Base-by-base conservation (phyloP, 495 filamentous ascomycete genomes). In the Aspergillus coremiiformis region DNA sequence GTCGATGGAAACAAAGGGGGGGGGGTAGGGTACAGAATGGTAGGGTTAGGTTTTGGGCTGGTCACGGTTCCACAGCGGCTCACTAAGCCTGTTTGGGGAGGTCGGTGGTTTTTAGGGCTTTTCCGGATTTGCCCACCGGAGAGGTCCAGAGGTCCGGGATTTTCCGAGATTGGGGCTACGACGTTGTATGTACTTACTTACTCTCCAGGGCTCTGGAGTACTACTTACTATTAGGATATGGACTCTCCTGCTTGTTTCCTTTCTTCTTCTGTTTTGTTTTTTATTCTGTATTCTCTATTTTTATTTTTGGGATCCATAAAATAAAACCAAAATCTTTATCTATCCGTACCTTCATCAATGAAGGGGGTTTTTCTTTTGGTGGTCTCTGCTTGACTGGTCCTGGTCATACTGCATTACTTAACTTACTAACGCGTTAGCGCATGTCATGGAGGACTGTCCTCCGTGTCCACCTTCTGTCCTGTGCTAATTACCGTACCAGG, bases 391-490 rank as follows among this genome's bases (percentile, higher is more conserved):
- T n/a, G n/a, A n/a, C n/a, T n/a, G n/a, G n/a, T n/a, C 32, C 24
- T 27, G 8, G 32, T 41, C 37, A 20, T 41, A 41, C 17, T 41
- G 21, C 37, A 41, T 41, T 20, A 41, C 37, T 41, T 41, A 20
- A 41, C 14, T 17, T 20, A 15, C 33, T 37, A 10, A 2, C 6
- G 32, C 19, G 14, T n/a, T 33, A 19, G 27, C 22, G 47, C 47
- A 39, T 42, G 46, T 15, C 47, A 35, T 57, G 60, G 60, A 63
- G 56, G 54, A 63, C 60, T 45, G 60, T 63, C 60, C 60, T 63
- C 60, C 60, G 60, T 51, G 49, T 55, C 53, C 53, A 45, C 51
- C 15, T 11, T 14, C 11, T 29, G 4, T 26, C 21, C 11, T 19
- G n/a, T 19, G 17, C 19, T 21, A 41, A 41, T 19, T 21, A 41